Conservation (phyloP, 192 early-diverging fungal species). For the Backusella macrospora region DNA sequence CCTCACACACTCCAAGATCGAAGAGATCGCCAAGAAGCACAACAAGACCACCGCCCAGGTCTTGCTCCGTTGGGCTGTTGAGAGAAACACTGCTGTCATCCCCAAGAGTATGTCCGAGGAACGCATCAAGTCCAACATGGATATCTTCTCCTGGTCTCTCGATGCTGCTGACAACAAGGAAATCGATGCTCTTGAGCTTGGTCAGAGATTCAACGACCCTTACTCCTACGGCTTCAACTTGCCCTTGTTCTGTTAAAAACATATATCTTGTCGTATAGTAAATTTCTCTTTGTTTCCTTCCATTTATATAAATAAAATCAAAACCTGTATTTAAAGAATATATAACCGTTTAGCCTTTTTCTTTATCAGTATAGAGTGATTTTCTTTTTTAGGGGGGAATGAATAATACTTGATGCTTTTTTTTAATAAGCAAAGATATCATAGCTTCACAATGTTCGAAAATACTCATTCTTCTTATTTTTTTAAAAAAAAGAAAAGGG, state of each 20-base stretch:
- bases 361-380: too few species aligned
- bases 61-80: constrained; percentile 64
- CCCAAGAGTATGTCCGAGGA: constrained; percentile 63
- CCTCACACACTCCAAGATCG: constrained; percentile 50
- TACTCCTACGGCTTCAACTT: constrained; percentile 44
- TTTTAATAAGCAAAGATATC: too few species aligned
- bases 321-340: constrained; percentile 12
- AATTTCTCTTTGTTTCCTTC: constrained; percentile 4
- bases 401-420: too few species aligned
- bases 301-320: constrained; percentile 14
- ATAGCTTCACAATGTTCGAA: too few species aligned
- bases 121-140: constrained; percentile 59
- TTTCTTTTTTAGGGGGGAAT: too few species aligned
- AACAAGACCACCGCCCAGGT: constrained; percentile 60
- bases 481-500: too few species aligned
- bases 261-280: constrained; percentile 11
- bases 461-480: too few species aligned
- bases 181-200: constrained; percentile 48
- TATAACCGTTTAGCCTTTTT: background rate
- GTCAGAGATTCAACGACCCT: constrained; percentile 53
- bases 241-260: constrained; percentile 47
- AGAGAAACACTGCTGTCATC: constrained; percentile 66
- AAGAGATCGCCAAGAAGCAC: constrained; percentile 55
- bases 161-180: constrained; percentile 48
- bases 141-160: constrained; percentile 52